Conservation (phyloP, 305 asterid genomes). For the Fraxinus dipetala region DNA sequence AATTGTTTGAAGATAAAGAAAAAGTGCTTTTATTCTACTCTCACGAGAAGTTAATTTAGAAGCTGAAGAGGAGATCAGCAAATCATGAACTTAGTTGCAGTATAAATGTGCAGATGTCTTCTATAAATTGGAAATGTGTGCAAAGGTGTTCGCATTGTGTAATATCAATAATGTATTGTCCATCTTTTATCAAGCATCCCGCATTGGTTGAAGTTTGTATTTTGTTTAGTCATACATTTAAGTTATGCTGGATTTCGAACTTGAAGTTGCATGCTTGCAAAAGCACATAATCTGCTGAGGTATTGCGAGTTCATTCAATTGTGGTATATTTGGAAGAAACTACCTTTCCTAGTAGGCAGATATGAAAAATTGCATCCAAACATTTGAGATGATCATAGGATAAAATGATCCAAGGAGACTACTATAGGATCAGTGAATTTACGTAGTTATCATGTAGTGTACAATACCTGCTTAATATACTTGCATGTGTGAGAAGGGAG, state of each 20-base stretch:
- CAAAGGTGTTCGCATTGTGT: neutral
- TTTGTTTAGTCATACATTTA: neutral
- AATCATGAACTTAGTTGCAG: neutral
- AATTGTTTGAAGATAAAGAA: slow-evolving; percentile 10
- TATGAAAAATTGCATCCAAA: neutral
- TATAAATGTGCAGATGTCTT: neutral
- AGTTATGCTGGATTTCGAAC: neutral
- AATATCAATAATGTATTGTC: neutral
- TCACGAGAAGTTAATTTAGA: neutral
- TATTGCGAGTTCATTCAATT: neutral
- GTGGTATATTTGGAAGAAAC: neutral
- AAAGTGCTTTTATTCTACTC: slow-evolving; percentile 1
- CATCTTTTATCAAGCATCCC: neutral
- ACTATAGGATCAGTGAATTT: neutral
- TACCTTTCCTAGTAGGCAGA: neutral
- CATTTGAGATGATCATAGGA: neutral
- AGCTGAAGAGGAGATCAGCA: neutral
- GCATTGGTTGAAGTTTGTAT: neutral
- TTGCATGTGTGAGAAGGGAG: neutral
- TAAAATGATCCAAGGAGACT: neutral
- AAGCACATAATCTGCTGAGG: neutral
- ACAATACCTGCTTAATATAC: neutral
- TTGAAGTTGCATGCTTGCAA: neutral
- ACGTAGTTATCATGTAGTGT: neutral
- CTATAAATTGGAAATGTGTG: neutral